Evolutionary conservation across 2,329 filamentous ascomycete genomes (phyloP), one percentile per base, ranked within the genome.

Genomic region (Pseudogymnoascus sp.): DNA sequence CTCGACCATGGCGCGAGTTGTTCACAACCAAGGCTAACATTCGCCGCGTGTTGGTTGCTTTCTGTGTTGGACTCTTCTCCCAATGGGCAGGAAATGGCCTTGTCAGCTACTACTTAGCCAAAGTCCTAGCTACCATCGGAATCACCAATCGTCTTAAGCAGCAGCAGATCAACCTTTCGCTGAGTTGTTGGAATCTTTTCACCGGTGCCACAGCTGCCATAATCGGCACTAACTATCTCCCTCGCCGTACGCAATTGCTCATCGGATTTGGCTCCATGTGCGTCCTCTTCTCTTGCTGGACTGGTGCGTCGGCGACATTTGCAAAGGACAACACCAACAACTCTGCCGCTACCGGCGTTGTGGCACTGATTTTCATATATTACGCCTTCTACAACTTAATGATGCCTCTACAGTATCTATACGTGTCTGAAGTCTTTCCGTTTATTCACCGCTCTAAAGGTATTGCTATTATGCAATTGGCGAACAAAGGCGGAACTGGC

Each of bases 81-180:
- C 83, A 86, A 67, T 85, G 81, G 81, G 81, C 78, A 62, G 83
- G 83, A 34, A 84, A 84, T 67, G 79, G 78, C 37, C 70, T 82
- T 8, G 77, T 80, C 34, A 78, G 75, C 1, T 81, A 75, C 68
- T 76, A 75, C 67, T 71, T 77, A 14, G 70, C 69, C 28, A 68
- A 73, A 6, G 73, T 77, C 13, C 69, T 76, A n/a, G 66, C 73
- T 21, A 72, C 68, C 3, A 73, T 76, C 23, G 75, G 75, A 61
- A 74, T 77, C 61, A 72, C 66, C 2, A 68, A 72, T 31, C 65
- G 69, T 36, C 73, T 73, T 28, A 73, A 72, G 8, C 75, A 78
- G 66, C 62, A 51, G 45, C 45, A 51, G 23, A 51, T 51, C 23
- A 51, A 51, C 21, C 45, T 51, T 28, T 51, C 45, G 21, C 45